These are phyloP conservation scores for Colletotrichum graminicola DNA, from an alignment of 2,329 filamentous ascomycete genomes.

Conservation along the genomic window DNA sequence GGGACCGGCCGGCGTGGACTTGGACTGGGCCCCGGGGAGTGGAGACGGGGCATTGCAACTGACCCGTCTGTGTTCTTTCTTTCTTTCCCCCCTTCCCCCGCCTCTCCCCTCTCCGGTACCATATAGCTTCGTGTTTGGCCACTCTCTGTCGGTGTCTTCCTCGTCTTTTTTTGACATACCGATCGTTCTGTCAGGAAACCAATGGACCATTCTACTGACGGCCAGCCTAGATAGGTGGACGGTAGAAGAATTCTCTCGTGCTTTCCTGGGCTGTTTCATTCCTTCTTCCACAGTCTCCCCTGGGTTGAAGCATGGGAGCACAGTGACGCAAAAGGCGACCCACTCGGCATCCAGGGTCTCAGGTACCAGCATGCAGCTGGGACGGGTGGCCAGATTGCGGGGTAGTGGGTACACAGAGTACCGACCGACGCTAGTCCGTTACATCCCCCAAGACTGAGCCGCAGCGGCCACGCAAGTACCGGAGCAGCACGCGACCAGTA, in stretches of 20 bases:
- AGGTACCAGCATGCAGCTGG: conserved; percentile 40
- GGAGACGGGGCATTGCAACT: conserved; percentile 21
- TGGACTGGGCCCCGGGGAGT: conserved; percentile 6
- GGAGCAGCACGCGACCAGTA: conserved; percentile 33
- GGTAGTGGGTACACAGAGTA: conserved; percentile 43
- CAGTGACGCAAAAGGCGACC: conserved; percentile 41
- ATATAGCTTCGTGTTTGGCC: background rate
- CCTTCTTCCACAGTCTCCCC: background rate
- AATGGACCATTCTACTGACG: background rate
- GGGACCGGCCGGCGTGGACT: conserved; percentile 29
- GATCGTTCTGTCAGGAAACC: too few species aligned
- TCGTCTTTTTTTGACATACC: background rate
- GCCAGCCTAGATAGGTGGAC: background rate
- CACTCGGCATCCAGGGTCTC: conserved; percentile 43
- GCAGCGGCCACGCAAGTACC: conserved; percentile 32
- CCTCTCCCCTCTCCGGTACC: background rate
- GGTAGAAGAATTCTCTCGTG: background rate
- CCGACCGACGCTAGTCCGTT: conserved; percentile 34
- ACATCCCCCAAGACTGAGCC: conserved; percentile 20
- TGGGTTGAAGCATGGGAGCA: conserved; percentile 28
- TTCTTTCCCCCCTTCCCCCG: background rate
- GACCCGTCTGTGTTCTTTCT: conserved; percentile 2
- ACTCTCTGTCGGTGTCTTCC: background rate
- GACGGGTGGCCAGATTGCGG: conserved; percentile 41
- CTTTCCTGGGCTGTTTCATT: background rate